Base-by-base conservation (phyloP, 768 basidiomycete species). In the Leccinum disarticulatum region DNA sequence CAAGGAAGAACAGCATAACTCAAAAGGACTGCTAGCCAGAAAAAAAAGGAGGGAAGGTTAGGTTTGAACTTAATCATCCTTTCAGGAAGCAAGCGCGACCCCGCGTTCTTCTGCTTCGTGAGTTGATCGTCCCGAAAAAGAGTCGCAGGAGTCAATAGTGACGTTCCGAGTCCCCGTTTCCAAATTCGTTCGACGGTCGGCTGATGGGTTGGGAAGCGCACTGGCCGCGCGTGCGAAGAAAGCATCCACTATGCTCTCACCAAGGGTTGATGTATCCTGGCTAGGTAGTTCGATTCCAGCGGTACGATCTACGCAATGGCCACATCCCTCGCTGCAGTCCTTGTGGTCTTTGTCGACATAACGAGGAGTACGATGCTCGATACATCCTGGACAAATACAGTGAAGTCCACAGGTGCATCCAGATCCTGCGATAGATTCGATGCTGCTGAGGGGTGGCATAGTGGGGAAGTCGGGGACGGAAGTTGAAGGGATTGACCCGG, bases 321-420 rank as follows among this genome's bases (percentile, higher is more conserved):
- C 76, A 66, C 89, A 91, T 55, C 80, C 81, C 50, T 83, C 79
- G 17, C 76, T 65, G 49, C 79, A 81, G 64, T 77, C 76, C 36
- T 64, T 69, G 59, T 69, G 66, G 22, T 74, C 70, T 38, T 60
- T 61, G 48, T 77, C 77, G 19, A 75, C 80, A 59, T 84, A 70
- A 17, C 78, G 77, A 17, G 72, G 58, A 1, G 84, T 83, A n/a
- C 87, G 85, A 67, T 91, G 90, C 64, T 87, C 80, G 10, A 82
- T 70, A 67, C 90, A 92, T 35, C 88, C 88, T 0, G 88, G 88
- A 71, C 90, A 92, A 14, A 80, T 80, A 66, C 90, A 92, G 43
- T 76, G 74, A 47, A 83, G 70, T 31, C 88, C 88, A 67, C 90
- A 91, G 8, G 85, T 87, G 68, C 90, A 91, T 3, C 86, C 87